These are phyloP conservation scores for Fusarium lateritium DNA, from an alignment of 2,329 filamentous ascomycete species.

Conservation along the genomic window DNA sequence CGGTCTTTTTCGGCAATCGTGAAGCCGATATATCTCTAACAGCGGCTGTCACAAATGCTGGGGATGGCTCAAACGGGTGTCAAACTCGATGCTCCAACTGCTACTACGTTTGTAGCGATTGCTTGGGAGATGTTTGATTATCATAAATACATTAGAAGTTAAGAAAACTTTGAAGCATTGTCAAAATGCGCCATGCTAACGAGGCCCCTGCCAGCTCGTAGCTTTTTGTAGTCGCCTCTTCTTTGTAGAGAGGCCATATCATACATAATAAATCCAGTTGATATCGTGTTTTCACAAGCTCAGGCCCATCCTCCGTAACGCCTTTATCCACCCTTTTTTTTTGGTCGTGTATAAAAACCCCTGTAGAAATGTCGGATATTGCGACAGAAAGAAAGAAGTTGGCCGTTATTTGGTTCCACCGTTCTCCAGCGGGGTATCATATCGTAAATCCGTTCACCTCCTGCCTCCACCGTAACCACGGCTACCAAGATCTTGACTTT, in stretches of 20 bases:
- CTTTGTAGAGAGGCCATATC: background rate
- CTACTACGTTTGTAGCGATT: background rate
- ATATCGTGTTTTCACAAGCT: constrained; percentile 2
- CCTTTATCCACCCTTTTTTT: constrained; percentile 5
- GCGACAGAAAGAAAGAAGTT: constrained; percentile 8
- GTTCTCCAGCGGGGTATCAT: constrained; percentile 8
- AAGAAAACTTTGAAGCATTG: constrained; percentile 2
- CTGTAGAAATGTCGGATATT: background rate
- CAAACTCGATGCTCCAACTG: background rate
- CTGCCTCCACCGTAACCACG: constrained; percentile 23
- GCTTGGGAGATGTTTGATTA: constrained; percentile 5
- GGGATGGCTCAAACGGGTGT: background rate
- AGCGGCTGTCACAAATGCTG: constrained; percentile 2
- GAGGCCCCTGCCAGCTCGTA: background rate
- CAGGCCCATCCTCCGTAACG: constrained; percentile 8
- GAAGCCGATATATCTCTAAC: background rate
- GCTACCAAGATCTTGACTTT: constrained; percentile 49
- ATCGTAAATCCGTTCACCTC: constrained; percentile 21
- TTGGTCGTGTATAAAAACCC: background rate
- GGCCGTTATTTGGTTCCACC: background rate
- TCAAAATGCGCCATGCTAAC: constrained; percentile 17
- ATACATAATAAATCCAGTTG: constrained; percentile 4
- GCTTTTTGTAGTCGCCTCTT: background rate
- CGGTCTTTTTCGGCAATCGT: background rate
- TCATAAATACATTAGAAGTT: constrained; percentile 29